Conservation (phyloP, 1,284 basidiomycete species). For the Trametes versicolor region DNA sequence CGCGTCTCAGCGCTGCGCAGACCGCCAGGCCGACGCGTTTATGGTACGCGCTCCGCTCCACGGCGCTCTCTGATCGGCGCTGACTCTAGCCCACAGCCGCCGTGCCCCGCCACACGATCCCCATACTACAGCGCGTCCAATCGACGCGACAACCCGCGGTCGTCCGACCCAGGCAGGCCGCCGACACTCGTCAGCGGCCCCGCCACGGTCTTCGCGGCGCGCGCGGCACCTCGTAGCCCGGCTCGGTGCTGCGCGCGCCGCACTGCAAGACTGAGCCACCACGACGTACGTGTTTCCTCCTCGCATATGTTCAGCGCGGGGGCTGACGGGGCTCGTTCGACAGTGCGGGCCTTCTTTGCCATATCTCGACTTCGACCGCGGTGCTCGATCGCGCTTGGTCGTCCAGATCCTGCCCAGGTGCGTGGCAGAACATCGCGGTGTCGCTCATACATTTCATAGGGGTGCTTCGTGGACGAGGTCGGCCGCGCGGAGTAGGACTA, state of each 20-base stretch:
- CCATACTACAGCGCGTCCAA: background rate
- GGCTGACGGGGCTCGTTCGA: too few species aligned
- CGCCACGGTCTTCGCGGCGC: conserved; percentile 16
- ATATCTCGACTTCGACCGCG: too few species aligned
- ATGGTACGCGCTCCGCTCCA: background rate
- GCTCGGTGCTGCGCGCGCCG: conserved; percentile 13
- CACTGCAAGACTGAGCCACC: conserved; percentile 16
- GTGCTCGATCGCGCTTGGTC: too few species aligned
- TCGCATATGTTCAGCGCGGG: too few species aligned
- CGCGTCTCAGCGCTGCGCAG: background rate
- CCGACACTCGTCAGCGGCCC: background rate
- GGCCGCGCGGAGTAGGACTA: too few species aligned
- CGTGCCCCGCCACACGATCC: background rate
- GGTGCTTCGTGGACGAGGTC: too few species aligned
- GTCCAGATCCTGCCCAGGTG: too few species aligned
- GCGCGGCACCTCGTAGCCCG: too few species aligned
- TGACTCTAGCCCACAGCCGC: background rate
- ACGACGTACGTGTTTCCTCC: conserved; percentile 8
- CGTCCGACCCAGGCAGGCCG: background rate
- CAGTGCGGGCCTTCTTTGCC: too few species aligned
- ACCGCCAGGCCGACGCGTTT: background rate
- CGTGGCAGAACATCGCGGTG: too few species aligned
- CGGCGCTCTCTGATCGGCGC: background rate
- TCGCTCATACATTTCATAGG: too few species aligned
- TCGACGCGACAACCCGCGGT: background rate